These are phyloP conservation scores for Tetrapyrgos nigripes DNA, from an alignment of 1,284 basidiomycete genomes.

Conservation along the genomic window DNA sequence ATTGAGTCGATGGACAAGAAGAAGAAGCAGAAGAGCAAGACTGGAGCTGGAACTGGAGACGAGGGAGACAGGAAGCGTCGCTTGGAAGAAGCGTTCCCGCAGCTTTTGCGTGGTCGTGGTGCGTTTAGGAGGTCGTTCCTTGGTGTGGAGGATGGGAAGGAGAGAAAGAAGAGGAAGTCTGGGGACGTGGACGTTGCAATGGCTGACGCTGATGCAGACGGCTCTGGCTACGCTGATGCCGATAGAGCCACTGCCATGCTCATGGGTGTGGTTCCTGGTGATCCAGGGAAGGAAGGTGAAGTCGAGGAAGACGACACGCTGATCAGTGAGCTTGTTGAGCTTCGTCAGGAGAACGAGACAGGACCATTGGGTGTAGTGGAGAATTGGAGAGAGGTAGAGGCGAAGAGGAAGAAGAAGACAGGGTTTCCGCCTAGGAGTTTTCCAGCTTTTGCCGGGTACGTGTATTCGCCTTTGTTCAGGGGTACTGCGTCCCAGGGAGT, in stretches of 20 bases:
- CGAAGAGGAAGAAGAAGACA: not conserved
- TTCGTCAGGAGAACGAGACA: not conserved
- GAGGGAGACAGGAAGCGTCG: constrained; percentile 5
- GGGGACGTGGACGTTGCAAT: constrained; percentile 10
- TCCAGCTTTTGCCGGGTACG: not conserved
- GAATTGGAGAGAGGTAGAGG: not conserved
- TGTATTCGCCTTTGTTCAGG: not conserved
- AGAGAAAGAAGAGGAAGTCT: not conserved
- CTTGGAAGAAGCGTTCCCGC: constrained; percentile 9
- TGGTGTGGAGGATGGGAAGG: not conserved
- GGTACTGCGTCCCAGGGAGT: not conserved
- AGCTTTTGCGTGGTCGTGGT: constrained; percentile 1
- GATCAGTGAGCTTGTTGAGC: not conserved
- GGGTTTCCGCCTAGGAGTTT: not conserved
- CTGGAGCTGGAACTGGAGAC: not conserved
- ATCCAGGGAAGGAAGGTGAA: not conserved
- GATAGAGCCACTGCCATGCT: not conserved
- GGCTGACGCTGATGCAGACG: not conserved
- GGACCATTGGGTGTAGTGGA: not conserved
- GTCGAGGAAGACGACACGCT: not conserved
- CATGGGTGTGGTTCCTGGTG: not conserved
- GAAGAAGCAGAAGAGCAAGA: not conserved
- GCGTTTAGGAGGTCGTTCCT: constrained; percentile 1
- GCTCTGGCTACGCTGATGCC: not conserved
- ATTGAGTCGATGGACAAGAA: not conserved